Conservation (phyloP, 345 rosid species). For the Ceriops tagal region DNA sequence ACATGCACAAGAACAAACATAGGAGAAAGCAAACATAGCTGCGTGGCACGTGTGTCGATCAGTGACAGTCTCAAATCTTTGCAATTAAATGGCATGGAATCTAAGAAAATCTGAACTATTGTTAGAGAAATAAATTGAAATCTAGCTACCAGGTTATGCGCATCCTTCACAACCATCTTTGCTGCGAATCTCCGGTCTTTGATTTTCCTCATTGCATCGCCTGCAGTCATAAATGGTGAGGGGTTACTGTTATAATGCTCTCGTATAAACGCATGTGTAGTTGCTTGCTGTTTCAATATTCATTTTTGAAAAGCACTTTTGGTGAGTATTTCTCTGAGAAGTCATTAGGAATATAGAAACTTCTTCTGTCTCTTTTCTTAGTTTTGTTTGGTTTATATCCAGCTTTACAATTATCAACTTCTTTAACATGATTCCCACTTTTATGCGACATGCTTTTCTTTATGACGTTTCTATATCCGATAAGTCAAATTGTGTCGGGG, state of each 20-base stretch:
- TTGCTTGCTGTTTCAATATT: background rate
- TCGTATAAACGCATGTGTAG: conserved; percentile 1
- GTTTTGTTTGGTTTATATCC: background rate
- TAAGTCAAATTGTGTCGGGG: too few species aligned
- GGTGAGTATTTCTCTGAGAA: conserved; percentile 10
- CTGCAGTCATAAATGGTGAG: background rate
- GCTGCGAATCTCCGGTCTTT: background rate
- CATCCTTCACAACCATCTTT: background rate
- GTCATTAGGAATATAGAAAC: background rate
- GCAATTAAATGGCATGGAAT: background rate
- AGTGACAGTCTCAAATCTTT: background rate
- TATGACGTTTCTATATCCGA: too few species aligned
- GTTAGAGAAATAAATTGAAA: background rate
- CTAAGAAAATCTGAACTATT: conserved; percentile 5
- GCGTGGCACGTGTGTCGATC: too few species aligned
- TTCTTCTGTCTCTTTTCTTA: too few species aligned
- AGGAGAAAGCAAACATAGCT: too few species aligned
- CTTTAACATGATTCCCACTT: too few species aligned
- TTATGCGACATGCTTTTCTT: too few species aligned
- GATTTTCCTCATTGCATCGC: background rate
- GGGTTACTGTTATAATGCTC: background rate
- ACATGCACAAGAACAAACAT: too few species aligned
- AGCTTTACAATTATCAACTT: background rate
- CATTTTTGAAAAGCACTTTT: background rate
- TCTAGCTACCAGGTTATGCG: conserved; percentile 7